phyloP scores from a whole-genome alignment of 805 yeast species.

The Yarrowia porcina region DNA sequence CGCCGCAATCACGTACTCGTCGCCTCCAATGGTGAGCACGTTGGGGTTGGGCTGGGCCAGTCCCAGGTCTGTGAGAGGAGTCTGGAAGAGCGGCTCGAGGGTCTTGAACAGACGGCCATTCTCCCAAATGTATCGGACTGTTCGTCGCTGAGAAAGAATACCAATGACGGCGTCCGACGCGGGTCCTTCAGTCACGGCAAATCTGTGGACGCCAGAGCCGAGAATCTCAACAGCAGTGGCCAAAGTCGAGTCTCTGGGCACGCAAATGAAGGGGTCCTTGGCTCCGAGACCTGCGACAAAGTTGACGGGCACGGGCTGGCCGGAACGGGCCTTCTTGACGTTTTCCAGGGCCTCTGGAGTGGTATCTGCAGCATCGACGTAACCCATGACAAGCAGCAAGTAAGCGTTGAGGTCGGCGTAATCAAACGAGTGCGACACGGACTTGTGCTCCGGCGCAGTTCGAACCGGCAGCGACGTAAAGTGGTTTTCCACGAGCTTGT shows the following conservation, averaged over 20 bases:
- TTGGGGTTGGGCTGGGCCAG: conserved; percentile 60
- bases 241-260: conserved; percentile 59
- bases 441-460: conserved; percentile 44
- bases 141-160: conserved; percentile 83
- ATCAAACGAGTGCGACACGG: conserved; percentile 61
- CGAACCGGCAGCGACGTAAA: conserved; percentile 83
- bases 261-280: conserved; percentile 81
- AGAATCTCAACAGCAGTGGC: conserved; percentile 76
- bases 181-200: conserved; percentile 64
- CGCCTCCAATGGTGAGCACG: conserved; percentile 82
- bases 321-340: conserved; percentile 67
- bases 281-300: conserved; percentile 82
- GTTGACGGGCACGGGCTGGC: conserved; percentile 87
- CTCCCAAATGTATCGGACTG: conserved; percentile 84
- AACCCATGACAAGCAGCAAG: conserved; percentile 77
- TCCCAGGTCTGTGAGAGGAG: conserved; percentile 64
- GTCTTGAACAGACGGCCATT: conserved; percentile 82
- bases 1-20: conserved; percentile 82
- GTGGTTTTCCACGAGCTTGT: conserved; percentile 64
- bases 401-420: conserved; percentile 88
- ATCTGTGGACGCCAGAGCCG: conserved; percentile 94
- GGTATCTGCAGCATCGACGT: conserved; percentile 39
- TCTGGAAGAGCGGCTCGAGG: conserved; percentile 69
- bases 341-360: conserved; percentile 41
- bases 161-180: conserved; percentile 64